These are phyloP conservation scores for Chlorella sp. DNA, from an alignment of 139 green algal species.

Conservation along the genomic window DNA sequence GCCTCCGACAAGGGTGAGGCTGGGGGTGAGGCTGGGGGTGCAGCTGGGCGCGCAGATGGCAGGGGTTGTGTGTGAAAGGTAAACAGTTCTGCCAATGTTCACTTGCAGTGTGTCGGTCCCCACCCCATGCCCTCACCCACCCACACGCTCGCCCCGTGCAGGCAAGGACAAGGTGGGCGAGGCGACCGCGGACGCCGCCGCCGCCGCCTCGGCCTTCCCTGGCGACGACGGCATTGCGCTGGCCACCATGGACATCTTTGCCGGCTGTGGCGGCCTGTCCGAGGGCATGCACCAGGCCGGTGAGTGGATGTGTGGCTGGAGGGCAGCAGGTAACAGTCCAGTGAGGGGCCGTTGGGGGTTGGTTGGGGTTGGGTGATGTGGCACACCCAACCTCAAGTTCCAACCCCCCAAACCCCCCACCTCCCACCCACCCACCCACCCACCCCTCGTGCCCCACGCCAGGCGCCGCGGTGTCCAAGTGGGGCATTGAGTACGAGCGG, in stretches of 20 bases:
- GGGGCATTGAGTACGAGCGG: constrained; percentile 96
- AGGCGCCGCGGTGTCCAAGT: constrained; percentile 77
- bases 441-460: background rate
- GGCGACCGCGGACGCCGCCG: background rate
- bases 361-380: too few relatives aligned
- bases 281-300: constrained; percentile 94
- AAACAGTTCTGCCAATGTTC: too few relatives aligned
- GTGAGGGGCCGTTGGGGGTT: too few relatives aligned
- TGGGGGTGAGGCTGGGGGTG: too few relatives aligned
- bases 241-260: constrained; percentile 96
- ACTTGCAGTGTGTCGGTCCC: too few relatives aligned
- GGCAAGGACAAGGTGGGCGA: constrained; percentile 47
- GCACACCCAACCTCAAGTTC: too few relatives aligned
- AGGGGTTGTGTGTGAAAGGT: too few relatives aligned
- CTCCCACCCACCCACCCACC: background rate
- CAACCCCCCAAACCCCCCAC: too few relatives aligned
- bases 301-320: background rate
- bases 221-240: constrained; percentile 59
- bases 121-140: too few relatives aligned
- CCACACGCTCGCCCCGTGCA: too few relatives aligned
- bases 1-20: background rate
- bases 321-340: too few relatives aligned
- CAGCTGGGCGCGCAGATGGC: background rate
- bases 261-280: constrained; percentile 92
- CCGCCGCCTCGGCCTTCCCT: constrained; percentile 10